These are phyloP conservation scores for Rhizophagus clarus DNA, from an alignment of 192 early-diverging fungal species.

Conservation along the genomic window DNA sequence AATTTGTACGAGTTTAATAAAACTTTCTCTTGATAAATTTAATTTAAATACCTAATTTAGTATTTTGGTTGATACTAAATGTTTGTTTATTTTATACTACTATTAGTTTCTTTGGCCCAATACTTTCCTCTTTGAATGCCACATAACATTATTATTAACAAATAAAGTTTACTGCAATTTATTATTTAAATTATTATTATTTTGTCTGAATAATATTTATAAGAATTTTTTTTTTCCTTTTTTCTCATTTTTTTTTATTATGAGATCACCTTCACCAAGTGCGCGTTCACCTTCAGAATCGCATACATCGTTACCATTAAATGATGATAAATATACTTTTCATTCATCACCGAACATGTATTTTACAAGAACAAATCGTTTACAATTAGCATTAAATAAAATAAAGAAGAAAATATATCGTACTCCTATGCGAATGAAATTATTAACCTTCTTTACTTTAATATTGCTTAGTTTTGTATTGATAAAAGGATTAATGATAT, in stretches of 20 bases:
- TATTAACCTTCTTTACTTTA: background rate
- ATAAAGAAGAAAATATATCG: background rate
- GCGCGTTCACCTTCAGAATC: background rate
- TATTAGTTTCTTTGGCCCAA: too few relatives aligned
- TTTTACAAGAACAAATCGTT: background rate
- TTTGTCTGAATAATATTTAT: too few relatives aligned
- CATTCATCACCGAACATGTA: background rate
- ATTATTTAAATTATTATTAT: too few relatives aligned
- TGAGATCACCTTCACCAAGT: background rate
- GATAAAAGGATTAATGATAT: background rate
- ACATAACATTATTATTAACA: too few relatives aligned
- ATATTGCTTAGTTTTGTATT: background rate
- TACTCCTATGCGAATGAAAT: background rate
- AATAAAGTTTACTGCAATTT: too few relatives aligned
- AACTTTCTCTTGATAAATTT: too few relatives aligned
- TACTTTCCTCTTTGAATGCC: too few relatives aligned
- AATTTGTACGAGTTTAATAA: too few relatives aligned
- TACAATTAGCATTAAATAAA: background rate
- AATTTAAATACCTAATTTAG: too few relatives aligned
- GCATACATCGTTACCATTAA: background rate
- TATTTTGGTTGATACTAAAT: too few relatives aligned
- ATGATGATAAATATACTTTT: background rate
- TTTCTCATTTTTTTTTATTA: background rate
- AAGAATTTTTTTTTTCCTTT: too few relatives aligned
- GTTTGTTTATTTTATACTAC: too few relatives aligned